A percentile compares a stretch with the other conserved stretches of the same genome.
Evolutionary conservation across 345 rosid species (phyloP).

Genomic region (Populus simonii): DNA sequence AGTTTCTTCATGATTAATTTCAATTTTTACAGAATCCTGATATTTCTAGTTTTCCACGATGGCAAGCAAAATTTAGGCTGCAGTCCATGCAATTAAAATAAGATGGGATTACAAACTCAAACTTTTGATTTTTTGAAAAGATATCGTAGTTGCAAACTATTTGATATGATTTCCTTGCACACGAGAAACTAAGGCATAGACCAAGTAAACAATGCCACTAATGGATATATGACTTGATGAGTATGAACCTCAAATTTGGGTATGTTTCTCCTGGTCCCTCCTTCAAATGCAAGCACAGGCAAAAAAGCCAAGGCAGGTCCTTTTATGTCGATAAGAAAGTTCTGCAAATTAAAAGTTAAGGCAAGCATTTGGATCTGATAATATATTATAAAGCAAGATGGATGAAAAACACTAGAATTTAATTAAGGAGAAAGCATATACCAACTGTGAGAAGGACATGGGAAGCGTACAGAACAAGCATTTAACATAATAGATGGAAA

Average conservation of each 20-base stretch:
- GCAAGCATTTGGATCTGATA: neutral
- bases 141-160: too few species aligned
- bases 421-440: neutral
- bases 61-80: too few species aligned
- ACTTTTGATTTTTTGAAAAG: too few species aligned
- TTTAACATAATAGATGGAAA: neutral
- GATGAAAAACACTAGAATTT: neutral
- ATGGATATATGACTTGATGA: too few species aligned
- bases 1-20: too few species aligned
- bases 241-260: neutral
- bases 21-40: too few species aligned
- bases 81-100: too few species aligned
- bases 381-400: neutral
- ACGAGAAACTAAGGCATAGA: too few species aligned
- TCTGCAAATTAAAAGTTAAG: slow-evolving; percentile 31
- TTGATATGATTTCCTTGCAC: too few species aligned
- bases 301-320: slow-evolving; percentile 67
- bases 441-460: neutral
- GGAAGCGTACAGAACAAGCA: neutral
- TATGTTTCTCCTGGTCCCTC: slow-evolving; percentile 74
- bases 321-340: slow-evolving; percentile 74
- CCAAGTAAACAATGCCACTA: too few species aligned
- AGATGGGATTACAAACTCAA: too few species aligned
- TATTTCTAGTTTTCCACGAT: too few species aligned
- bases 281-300: slow-evolving; percentile 86